Percentiles rank a stretch among this genome's conserved stretches.
Conservation (phyloP, 768 basidiomycete genomes). For the Tremella fuciformis region DNA sequence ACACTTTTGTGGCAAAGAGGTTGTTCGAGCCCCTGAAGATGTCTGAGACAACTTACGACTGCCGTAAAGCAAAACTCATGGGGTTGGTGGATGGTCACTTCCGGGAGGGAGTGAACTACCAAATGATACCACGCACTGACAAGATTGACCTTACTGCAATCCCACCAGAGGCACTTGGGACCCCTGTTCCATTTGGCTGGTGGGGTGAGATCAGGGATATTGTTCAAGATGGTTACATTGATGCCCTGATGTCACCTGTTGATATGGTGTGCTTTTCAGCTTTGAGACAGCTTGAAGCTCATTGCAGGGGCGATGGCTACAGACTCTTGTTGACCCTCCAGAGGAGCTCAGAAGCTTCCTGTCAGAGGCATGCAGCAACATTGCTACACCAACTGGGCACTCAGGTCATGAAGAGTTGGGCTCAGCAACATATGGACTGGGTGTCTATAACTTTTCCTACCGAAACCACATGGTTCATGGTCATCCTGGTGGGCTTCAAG, state of each 20-base stretch:
- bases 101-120: conserved; percentile 10
- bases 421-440: conserved; percentile 38
- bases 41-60: conserved; percentile 27
- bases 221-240: conserved; percentile 34
- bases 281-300: neutral
- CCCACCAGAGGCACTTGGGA: conserved; percentile 14
- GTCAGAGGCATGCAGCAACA: neutral
- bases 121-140: conserved; percentile 15
- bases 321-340: conserved; percentile 28
- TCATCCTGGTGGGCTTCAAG: conserved; percentile 41
- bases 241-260: conserved; percentile 24
- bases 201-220: conserved; percentile 21
- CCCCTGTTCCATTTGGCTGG: conserved; percentile 15
- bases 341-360: conserved; percentile 7
- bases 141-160: neutral
- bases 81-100: conserved; percentile 24
- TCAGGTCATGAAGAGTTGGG: neutral
- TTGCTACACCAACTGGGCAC: neutral
- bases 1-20: conserved; percentile 25
- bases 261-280: conserved; percentile 37
- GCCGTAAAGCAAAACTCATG: conserved; percentile 16
- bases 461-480: conserved; percentile 28
- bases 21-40: conserved; percentile 39
- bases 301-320: conserved; percentile 35
- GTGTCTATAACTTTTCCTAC: conserved; percentile 28